Conservation (phyloP, 257 asterid genomes). For the Jacaranda copaia region DNA sequence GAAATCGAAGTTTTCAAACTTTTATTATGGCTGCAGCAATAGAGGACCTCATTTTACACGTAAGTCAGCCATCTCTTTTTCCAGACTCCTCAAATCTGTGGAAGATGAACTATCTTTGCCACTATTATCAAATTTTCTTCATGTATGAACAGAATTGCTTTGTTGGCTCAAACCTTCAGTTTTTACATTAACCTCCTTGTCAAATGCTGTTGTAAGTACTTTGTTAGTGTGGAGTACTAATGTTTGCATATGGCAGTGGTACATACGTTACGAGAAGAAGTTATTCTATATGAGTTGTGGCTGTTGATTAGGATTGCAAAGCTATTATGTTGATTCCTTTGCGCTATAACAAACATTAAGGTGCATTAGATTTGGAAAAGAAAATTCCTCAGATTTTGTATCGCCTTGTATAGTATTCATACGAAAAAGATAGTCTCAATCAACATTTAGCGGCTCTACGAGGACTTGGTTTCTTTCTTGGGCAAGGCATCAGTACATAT, state of each 20-base stretch:
- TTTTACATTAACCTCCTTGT: not conserved
- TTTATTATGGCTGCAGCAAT: slow-evolving; percentile 87
- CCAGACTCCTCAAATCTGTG: slow-evolving; percentile 27
- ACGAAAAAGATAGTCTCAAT: not conserved
- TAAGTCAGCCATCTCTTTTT: slow-evolving; percentile 49
- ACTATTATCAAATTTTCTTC: slow-evolving; percentile 6
- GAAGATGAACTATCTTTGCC: slow-evolving; percentile 20
- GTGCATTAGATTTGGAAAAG: slow-evolving; percentile 16
- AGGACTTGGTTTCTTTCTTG: no score
- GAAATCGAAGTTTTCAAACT: slow-evolving; percentile 81
- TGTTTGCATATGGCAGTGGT: slow-evolving; percentile 18
- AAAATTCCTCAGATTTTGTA: slow-evolving; percentile 14
- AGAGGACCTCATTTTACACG: slow-evolving; percentile 75
- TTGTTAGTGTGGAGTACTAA: slow-evolving; percentile 9
- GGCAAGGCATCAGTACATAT: not conserved
- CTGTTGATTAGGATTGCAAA: slow-evolving; percentile 26
- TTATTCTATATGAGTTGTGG: not conserved
- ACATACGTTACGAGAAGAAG: no score
- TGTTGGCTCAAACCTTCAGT: slow-evolving; percentile 29
- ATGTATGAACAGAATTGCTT: slow-evolving; percentile 27
- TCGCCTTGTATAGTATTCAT: not conserved
- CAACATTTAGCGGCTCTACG: no score
- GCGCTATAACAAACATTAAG: slow-evolving; percentile 13
- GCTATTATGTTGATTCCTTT: slow-evolving; percentile 6
- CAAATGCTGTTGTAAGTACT: slow-evolving; percentile 27